Base-by-base conservation (phyloP, 2,329 filamentous ascomycete species). In the Xylariaceae sp. region DNA sequence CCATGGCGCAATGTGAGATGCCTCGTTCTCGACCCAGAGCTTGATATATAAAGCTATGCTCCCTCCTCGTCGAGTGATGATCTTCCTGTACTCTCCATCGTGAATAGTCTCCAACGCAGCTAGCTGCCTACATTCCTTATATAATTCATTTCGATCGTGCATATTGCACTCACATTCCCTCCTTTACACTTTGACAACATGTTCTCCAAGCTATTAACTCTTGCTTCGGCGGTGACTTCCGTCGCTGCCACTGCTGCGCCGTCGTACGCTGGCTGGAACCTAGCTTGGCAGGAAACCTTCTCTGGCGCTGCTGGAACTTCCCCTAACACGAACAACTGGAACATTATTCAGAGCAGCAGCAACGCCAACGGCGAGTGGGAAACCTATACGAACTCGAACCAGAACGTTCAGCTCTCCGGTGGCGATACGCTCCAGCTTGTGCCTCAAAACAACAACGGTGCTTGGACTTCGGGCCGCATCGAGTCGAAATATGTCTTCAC, bases 401-500 rank as follows among this genome's bases (percentile, higher is more conserved):
- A 63, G 52, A 79, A 81, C 65, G 66, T 78, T 16, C 78, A 81
- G 61, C 70, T 77, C 43, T 77, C 74, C 7, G 78, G 78, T 11
- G 77, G 75, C 39, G 57, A 68, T n/a, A 80, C 78, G 0, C 65
- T 81, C 12, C 78, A 81, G 63, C 69, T 81, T 48, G 72, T 80
- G 0, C 78, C 78, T 12, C 73, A 71, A 60, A 65, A 66, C 48
- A 66, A 72, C 39, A 47, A 63, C 45, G 60, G 63, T 11, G 69
- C 71, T 14, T 80, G 77, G 77, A 79, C 76, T 0, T 79, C 76
- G 6, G 77, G 73, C 12, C 73, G 77, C 19, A 64, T 80, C 60
- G 77, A 80, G 67, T 73, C 71, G 55, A 72, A 66, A 53, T 73
- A 74, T 60, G 67, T 71, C 4, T 80, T 75, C 67, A 73, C 71